Evolutionary conservation across 2,329 filamentous ascomycete species (phyloP), one percentile per base, ranked within the genome.

Genomic region (Aspergillus sp.): DNA sequence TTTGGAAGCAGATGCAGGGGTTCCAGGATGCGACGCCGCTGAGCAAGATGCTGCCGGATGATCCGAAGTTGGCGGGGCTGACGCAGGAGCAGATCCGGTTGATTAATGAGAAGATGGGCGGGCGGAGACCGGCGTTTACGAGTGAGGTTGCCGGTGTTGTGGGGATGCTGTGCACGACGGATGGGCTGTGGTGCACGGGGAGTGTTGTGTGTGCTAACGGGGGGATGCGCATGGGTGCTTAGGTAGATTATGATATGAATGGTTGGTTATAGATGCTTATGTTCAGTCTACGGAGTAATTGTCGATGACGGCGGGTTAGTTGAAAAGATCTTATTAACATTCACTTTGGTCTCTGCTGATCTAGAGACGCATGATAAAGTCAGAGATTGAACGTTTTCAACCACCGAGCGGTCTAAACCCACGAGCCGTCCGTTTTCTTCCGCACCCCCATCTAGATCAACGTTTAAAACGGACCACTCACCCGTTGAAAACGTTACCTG

Each of bases 201-300:
- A 88, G 87, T 69, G 87, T 91, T 20, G 82, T 94, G 3, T 89
- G 86, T 73, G 88, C 88, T 6, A 93, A 93, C 66, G 89, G 89
- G 1, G 89, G 89, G 5, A 86, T 91, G 83, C 80, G 78, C 55
- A 82, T 85, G 72, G 61, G 54, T 10, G 34, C 54, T 31, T 63
- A 56, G 47, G 16, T n/a, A 25, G 32, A 19, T 21, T n/a, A 25
- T 44, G 13, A 21, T 44, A 40, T 46, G 17, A n/a, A 36, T n/a
- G 9, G 34, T 34, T 23, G 36, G 4, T 14, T 45, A 3, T 14
- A n/a, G n/a, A n/a, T 47, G 10, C 19, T 29, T 34, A 7, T 38
- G 4, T 34, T 42, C 23, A 23, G 21, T 34, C 36, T 49, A n/a
- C n/a, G n/a, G n/a, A n/a, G n/a, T n/a, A n/a, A n/a, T n/a, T n/a